Conservation (phyloP, 148 eudicot genomes). For the Vaccinium vitisidaea region DNA sequence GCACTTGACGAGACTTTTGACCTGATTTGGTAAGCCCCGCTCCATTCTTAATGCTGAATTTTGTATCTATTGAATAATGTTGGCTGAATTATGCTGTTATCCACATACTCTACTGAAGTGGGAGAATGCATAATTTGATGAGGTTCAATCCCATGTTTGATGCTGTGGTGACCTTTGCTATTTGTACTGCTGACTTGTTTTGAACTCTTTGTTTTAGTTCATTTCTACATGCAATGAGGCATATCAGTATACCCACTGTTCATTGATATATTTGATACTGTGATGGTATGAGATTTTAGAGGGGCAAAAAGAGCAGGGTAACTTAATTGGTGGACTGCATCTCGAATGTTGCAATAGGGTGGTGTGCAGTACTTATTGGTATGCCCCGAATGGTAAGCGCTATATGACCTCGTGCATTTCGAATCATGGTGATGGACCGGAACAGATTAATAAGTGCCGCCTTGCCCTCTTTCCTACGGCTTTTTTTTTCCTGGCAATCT, state of each 20-base stretch:
- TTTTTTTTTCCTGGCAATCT: too few species aligned
- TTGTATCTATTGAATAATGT: neutral
- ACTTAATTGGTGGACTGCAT: too few species aligned
- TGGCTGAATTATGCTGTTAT: neutral
- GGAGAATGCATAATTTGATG: neutral
- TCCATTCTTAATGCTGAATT: constrained; percentile 10
- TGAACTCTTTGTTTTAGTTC: neutral
- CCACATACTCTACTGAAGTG: too few species aligned
- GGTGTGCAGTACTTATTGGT: too few species aligned
- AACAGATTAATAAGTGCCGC: too few species aligned
- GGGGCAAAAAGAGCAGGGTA: too few species aligned
- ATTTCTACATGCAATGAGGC: neutral
- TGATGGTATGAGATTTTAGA: neutral
- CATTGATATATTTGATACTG: neutral
- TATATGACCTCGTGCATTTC: too few species aligned
- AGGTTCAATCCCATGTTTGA: neutral
- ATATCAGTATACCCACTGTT: neutral
- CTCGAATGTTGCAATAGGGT: too few species aligned
- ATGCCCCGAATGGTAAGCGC: too few species aligned
- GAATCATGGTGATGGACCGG: neutral
- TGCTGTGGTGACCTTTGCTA: neutral
- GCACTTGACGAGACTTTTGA: neutral
- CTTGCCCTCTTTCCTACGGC: too few species aligned
- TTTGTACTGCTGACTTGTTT: neutral
- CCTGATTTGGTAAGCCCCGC: neutral